A percentile compares a stretch with the other conserved stretches of the same genome.
These are phyloP conservation scores for Ustilago xerochloae DNA, from an alignment of 1,284 basidiomycete genomes.

Conservation along the genomic window DNA sequence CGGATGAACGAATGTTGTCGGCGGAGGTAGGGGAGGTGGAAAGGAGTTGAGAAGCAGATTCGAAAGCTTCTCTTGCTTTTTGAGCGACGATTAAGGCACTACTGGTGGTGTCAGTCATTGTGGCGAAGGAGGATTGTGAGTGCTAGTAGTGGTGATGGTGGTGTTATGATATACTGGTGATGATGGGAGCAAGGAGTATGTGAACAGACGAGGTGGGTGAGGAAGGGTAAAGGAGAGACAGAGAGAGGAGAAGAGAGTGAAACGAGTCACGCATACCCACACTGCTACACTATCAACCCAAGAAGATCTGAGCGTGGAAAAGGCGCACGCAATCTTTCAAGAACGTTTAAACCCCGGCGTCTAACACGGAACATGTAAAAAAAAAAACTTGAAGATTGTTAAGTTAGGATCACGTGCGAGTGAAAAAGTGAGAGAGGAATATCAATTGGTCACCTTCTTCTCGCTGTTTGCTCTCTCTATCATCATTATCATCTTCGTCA, in stretches of 20 bases:
- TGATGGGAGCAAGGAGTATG: no score
- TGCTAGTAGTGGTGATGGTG: no score
- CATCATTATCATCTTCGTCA: slow-evolving; percentile 2
- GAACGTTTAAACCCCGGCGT: not conserved
- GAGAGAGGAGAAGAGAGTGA: no score
- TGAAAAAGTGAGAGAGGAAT: not conserved
- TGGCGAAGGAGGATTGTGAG: no score
- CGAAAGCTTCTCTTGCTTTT: slow-evolving; percentile 50
- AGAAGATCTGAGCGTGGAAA: not conserved
- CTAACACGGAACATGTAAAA: not conserved
- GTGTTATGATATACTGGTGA: no score
- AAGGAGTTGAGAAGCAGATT: slow-evolving; percentile 26
- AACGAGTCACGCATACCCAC: no score
- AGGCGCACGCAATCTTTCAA: not conserved
- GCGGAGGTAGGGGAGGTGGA: slow-evolving; percentile 35
- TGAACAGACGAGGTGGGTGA: no score
- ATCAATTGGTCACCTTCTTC: not conserved
- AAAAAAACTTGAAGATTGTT: not conserved
- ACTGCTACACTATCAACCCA: no score
- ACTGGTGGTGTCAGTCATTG: not conserved
- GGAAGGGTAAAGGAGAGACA: no score
- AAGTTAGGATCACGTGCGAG: no score
- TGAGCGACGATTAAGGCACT: slow-evolving; percentile 36
- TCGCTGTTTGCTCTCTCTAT: not conserved
- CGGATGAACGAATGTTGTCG: slow-evolving; percentile 39